Evolutionary conservation across 2,329 filamentous ascomycete genomes (phyloP).

Genomic region (Claviceps quebecensis): DNA sequence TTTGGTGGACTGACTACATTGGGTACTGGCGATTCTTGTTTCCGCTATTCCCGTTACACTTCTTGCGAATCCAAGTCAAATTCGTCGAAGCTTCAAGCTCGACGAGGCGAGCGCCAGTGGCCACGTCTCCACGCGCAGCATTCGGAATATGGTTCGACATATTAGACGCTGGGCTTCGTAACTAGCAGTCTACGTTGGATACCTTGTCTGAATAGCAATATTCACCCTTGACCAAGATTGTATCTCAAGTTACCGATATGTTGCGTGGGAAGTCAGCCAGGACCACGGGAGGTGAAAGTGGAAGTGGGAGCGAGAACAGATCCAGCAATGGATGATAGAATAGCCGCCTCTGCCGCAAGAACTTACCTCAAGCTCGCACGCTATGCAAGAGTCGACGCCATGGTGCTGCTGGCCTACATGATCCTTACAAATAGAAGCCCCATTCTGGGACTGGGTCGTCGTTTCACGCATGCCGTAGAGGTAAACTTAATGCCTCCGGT

Average conservation of each 20-base stretch:
- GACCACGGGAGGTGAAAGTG: background rate
- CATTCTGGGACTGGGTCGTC: background rate
- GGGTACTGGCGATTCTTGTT: background rate
- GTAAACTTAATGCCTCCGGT: background rate
- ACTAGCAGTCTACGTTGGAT: too few species aligned
- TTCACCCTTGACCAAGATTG: background rate
- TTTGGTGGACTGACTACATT: too few species aligned
- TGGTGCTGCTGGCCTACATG: background rate
- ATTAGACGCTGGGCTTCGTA: too few species aligned
- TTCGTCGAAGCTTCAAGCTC: too few species aligned
- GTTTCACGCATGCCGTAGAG: background rate
- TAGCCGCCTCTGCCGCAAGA: background rate
- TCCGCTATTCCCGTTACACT: background rate
- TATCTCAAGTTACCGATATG: background rate
- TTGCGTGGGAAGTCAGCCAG: background rate
- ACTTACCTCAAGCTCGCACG: slow-evolving; percentile 1
- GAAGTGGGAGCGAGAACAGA: too few species aligned
- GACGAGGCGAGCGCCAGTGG: too few species aligned
- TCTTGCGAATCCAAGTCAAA: too few species aligned
- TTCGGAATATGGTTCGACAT: too few species aligned
- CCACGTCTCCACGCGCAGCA: too few species aligned
- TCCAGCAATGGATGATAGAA: slow-evolving; percentile 34
- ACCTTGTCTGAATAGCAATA: background rate
- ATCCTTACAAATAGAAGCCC: background rate
- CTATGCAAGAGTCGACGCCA: background rate